Evolutionary conservation across 192 early-diverging fungal species (phyloP), one percentile per base, ranked within the genome.

Genomic region (Lobosporangium transversale): DNA sequence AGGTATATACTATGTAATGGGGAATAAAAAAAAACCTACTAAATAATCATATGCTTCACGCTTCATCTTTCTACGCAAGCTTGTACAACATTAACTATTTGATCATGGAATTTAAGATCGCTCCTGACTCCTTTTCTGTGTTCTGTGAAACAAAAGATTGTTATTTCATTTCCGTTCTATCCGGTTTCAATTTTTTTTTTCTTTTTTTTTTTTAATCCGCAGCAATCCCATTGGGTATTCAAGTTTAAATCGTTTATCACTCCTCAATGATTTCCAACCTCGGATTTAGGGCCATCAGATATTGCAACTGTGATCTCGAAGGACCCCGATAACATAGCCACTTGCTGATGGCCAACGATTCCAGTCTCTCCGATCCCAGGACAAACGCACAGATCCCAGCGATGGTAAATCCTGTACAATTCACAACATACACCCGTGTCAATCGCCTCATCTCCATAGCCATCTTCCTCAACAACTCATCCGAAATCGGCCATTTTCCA

Each of bases 401-500:
- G 4, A 50, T 20, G 27, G 58, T 56, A 48, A 62, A 62, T 2
- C 47, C 65, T 6, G 27, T 26, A 26, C 64, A 66, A n/a, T 44
- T 43, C 15, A 60, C 73, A 33, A 76, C 67, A 2, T 62, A 52
- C 29, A 76, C 23, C 9, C 27, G 26, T 20, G 62, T 61, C 48
- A 76, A 32, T 47, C 59, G 57, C 6, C 31, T 21, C 73, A 76
- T 76, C 12, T 35, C 17, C 45, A 14, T 10, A 2, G 58, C 30
- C 15, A 76, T 62, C 58, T 50, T 53, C 18, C 10, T 18, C 8
- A 76, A n/a, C 24, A 76, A n/a, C 26, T 32, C 36, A 9, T 76
- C 73, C 26, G 73, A 76, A 15, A 76, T 40, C 0, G 73, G 73
- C 73, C 73, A 76, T 35, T 76, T 76, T 12, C 55, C 62, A 4